phyloP scores from a whole-genome alignment of 331 rosid species.

The Spiraea crenata region DNA sequence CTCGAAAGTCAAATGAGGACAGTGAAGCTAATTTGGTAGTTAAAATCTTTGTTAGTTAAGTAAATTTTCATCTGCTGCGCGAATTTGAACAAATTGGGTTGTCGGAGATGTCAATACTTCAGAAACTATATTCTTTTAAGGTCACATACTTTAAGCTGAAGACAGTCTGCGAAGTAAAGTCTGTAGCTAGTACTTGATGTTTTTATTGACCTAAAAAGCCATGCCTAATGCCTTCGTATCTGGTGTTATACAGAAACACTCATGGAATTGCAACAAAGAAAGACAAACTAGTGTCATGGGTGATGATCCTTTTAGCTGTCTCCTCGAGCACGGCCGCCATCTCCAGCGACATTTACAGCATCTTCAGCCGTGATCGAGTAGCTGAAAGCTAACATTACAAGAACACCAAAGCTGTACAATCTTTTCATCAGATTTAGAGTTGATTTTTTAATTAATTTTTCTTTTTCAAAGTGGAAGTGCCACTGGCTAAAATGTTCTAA shows the following conservation, averaged over 20 bases:
- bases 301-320: constrained; percentile 56
- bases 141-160: too few relatives aligned
- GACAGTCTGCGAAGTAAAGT: background rate
- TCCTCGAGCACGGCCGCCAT: constrained; percentile 58
- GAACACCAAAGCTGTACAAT: background rate
- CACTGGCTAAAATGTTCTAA: background rate
- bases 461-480: background rate
- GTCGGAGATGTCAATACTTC: background rate
- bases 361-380: constrained; percentile 26
- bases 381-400: constrained; percentile 29
- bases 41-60: too few relatives aligned
- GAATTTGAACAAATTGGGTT: background rate
- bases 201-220: background rate
- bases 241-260: constrained; percentile 40
- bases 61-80: too few relatives aligned
- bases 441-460: background rate
- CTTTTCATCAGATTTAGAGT: background rate
- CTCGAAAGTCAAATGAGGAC: background rate
- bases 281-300: constrained; percentile 46
- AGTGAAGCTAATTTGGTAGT: too few relatives aligned
- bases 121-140: too few relatives aligned
- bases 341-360: constrained; percentile 52
- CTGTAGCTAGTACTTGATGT: background rate
- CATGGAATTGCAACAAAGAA: constrained; percentile 54
- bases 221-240: background rate